Evolutionary conservation across 768 basidiomycete genomes (phyloP).

Genomic region (Pleurotus sapidus): DNA sequence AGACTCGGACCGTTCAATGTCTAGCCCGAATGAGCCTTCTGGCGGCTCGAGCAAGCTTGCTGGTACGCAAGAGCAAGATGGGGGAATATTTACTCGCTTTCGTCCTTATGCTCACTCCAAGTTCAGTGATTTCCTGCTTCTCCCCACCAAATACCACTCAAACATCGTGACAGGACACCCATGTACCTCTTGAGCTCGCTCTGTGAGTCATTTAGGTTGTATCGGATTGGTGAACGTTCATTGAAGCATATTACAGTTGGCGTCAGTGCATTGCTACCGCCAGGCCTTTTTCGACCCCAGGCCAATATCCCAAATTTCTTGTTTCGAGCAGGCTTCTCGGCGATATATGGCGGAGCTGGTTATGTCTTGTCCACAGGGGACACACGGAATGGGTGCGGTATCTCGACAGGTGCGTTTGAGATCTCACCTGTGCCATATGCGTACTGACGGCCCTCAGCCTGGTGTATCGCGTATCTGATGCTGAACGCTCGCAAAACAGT

Average conservation of each 20-base stretch:
- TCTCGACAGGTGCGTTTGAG: constrained; percentile 9
- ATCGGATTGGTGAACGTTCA: neutral
- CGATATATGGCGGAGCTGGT: constrained; percentile 6
- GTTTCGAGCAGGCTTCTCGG: constrained; percentile 9
- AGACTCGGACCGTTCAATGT: no score
- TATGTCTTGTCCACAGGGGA: constrained; percentile 12
- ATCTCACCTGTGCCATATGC: neutral
- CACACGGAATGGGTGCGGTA: constrained; percentile 11
- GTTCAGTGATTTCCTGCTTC: neutral
- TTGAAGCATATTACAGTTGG: neutral
- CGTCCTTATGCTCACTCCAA: constrained; percentile 6
- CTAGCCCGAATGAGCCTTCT: no score
- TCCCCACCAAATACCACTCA: neutral
- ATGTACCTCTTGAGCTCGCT: neutral
- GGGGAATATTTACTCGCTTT: neutral
- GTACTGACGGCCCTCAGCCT: neutral
- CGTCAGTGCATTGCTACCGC: constrained; percentile 3
- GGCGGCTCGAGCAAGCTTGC: no score
- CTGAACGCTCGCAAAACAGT: constrained; percentile 8
- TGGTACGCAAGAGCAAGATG: neutral
- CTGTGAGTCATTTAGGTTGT: neutral
- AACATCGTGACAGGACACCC: neutral
- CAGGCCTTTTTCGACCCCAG: neutral
- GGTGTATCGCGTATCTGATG: constrained; percentile 12
- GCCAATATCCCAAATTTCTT: constrained; percentile 11